phyloP scores from a whole-genome alignment of 208 protist genomes.

The Trypanosoma mega region DNA sequence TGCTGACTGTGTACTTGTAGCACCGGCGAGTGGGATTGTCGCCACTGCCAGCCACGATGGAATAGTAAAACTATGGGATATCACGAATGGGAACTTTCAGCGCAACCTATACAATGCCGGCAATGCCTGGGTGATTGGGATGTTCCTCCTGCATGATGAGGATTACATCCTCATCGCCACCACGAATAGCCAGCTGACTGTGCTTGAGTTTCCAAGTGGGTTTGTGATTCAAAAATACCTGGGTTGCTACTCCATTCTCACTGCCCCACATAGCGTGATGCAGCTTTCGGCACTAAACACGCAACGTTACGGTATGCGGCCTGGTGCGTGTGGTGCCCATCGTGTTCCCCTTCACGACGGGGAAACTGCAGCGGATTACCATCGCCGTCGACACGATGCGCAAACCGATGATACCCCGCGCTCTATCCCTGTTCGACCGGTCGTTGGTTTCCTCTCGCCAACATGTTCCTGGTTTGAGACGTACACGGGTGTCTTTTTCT shows the following conservation, averaged over 20 bases:
- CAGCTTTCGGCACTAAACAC: conserved; percentile 53
- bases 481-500: conserved; percentile 48
- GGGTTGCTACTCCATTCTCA: conserved; percentile 62
- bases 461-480: conserved; percentile 59
- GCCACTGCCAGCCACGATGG: conserved; percentile 80
- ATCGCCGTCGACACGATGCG: conserved; percentile 39
- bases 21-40: conserved; percentile 35
- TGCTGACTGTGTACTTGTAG: conserved; percentile 61
- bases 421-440: conserved; percentile 44
- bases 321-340: conserved; percentile 73
- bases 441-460: conserved; percentile 74
- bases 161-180: conserved; percentile 78
- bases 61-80: conserved; percentile 79
- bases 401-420: conserved; percentile 36
- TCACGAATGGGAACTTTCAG: conserved; percentile 46
- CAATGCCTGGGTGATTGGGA: conserved; percentile 65
- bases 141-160: conserved; percentile 69
- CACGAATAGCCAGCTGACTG: conserved; percentile 78
- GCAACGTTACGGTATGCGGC: conserved; percentile 69
- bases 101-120: conserved; percentile 71
- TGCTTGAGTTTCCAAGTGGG: conserved; percentile 64
- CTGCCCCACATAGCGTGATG: conserved; percentile 48
- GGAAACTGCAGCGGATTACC: conserved; percentile 42
- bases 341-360: conserved; percentile 32
- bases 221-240: conserved; percentile 74